phyloP scores from a whole-genome alignment of 2,329 filamentous ascomycete genomes.

The Pseudocercospora crystallina region DNA sequence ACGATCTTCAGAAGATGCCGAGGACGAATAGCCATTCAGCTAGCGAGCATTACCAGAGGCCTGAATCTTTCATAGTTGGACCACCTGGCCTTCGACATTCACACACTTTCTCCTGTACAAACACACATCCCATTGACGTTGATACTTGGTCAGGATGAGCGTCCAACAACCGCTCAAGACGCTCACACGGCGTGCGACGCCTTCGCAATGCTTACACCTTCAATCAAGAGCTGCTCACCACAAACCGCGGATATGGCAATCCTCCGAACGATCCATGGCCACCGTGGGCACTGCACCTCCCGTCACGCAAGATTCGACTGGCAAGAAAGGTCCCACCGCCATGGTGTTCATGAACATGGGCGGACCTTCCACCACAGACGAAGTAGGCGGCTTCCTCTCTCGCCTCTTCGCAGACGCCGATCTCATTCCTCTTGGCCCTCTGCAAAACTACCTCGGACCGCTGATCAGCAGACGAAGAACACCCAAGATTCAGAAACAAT shows the following conservation, averaged over 20 bases:
- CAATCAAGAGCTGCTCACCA: constrained; percentile 13
- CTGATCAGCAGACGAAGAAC: constrained; percentile 83
- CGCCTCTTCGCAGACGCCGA: constrained; percentile 93
- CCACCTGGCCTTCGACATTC: too few species aligned
- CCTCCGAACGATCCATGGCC: constrained; percentile 42
- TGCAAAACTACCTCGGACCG: constrained; percentile 88
- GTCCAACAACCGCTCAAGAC: constrained; percentile 27
- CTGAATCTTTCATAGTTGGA: too few species aligned
- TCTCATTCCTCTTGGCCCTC: constrained; percentile 87
- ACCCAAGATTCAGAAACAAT: constrained; percentile 95
- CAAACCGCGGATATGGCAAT: constrained; percentile 30
- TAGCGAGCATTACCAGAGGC: too few species aligned
- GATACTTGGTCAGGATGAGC: constrained; percentile 25
- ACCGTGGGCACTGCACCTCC: constrained; percentile 62
- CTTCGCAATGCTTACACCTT: constrained; percentile 29
- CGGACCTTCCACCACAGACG: constrained; percentile 80
- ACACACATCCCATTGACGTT: too few species aligned
- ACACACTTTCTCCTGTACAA: too few species aligned
- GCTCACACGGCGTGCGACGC: constrained; percentile 30
- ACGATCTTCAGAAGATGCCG: too few species aligned
- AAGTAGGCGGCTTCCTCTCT: constrained; percentile 87
- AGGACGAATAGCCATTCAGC: too few species aligned
- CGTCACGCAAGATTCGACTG: constrained; percentile 73
- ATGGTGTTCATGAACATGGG: constrained; percentile 99
- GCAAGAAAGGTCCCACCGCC: constrained; percentile 78